A percentile compares a stretch with the other conserved stretches of the same genome.
phyloP scores from a whole-genome alignment of 306 rosid species.

The Comarum palustre region DNA sequence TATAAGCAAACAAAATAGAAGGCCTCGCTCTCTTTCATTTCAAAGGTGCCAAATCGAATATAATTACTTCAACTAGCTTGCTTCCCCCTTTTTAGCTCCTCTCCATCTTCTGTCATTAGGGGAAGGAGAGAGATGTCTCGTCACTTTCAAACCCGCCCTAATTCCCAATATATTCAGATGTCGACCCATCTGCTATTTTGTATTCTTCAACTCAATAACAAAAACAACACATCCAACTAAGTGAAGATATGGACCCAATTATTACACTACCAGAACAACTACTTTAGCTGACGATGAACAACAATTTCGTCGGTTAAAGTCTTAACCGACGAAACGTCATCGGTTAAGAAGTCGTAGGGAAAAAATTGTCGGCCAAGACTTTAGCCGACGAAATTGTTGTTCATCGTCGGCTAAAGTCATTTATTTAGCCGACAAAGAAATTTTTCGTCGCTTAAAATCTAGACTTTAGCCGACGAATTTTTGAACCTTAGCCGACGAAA shows the following conservation, averaged over 20 bases:
- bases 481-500: no score
- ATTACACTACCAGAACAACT: no score
- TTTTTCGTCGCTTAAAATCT: no score
- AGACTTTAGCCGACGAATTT: no score
- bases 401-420: no score
- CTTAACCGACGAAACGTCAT: no score
- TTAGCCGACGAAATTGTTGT: no score
- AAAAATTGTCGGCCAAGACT: no score
- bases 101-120: constrained; percentile 22
- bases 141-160: constrained; percentile 24
- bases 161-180: not conserved
- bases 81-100: constrained; percentile 19
- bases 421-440: no score
- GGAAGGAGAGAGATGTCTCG: constrained; percentile 19
- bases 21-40: constrained; percentile 35
- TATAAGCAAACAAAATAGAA: constrained; percentile 48
- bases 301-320: no score
- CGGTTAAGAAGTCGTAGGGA: no score
- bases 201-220: constrained; percentile 14
- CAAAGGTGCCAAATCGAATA: constrained; percentile 47
- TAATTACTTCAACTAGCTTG: constrained; percentile 30
- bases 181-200: not conserved
- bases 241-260: not conserved
- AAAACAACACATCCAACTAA: not conserved
- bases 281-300: no score